Evolutionary conservation across 495 filamentous ascomycete genomes (phyloP), one percentile per base, ranked within the genome.

Genomic region (Achaetomiella virescens): DNA sequence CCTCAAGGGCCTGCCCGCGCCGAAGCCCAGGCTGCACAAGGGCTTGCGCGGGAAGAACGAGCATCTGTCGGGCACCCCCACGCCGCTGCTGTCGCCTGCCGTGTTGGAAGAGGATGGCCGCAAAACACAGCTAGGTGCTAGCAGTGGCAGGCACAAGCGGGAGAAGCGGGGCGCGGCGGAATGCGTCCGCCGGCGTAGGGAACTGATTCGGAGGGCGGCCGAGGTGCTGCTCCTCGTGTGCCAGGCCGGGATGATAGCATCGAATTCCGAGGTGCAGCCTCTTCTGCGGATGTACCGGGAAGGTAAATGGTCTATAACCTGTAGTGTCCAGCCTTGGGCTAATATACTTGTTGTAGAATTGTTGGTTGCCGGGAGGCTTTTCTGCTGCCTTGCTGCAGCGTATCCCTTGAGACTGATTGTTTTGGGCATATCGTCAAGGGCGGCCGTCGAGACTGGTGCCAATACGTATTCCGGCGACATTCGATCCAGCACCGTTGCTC

Each of bases 401-500:
- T 82, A 82, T 51, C 79, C 76, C n/a, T 29, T 78, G 52, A 66
- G 79, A 42, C 60, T 77, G 6, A 52, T 70, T 2, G 8, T 65
- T 35, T n/a, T 78, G 76, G 75, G 64, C 72, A 1, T 75, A 78
- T 49, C 54, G 61, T 11, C 60, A 66, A 31, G 61, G 70, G 17
- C 70, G 56, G 3, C 70, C 74, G 2, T 67, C 66, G 17, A 65
- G 52, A 43, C 71, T 40, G 27, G 51, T 77, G 21, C 71, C 74
- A 3, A 48, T 81, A 68, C 75, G 43, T 14, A 73, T 95, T 17
- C 88, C 90, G 1, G 65, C 83, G 12, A 75, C 79, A 24, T 96
- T 97, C 67, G 93, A 98, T 64, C 93, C 90, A 2, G 93, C 93
- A 15, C 89, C 93, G 6, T 72, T 97, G 9, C 74, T 98, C 18